These are phyloP conservation scores for Fallopia convolvulus DNA, from an alignment of 148 eudicot genomes.

Conservation along the genomic window DNA sequence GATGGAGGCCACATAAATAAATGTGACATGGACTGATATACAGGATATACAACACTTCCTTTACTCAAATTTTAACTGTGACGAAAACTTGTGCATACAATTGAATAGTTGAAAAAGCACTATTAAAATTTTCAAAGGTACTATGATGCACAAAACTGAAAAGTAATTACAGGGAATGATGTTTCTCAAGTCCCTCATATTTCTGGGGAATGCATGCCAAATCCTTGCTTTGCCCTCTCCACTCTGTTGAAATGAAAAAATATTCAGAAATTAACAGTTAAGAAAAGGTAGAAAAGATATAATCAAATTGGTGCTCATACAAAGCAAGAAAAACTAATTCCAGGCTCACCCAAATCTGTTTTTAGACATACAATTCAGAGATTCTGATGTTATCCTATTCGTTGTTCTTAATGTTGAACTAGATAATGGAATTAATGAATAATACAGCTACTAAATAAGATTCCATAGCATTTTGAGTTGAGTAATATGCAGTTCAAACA, in stretches of 20 bases:
- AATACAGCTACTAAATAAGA: background rate
- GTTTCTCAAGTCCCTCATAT: background rate
- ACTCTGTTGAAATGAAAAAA: background rate
- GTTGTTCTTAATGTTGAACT: background rate
- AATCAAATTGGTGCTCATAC: too few species aligned
- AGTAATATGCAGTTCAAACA: background rate
- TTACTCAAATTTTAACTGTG: background rate
- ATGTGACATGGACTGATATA: background rate
- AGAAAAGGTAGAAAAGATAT: background rate
- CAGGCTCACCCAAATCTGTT: too few species aligned
- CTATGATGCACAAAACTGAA: background rate
- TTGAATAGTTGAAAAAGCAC: background rate
- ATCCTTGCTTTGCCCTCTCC: constrained; percentile 4
- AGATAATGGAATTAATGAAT: background rate
- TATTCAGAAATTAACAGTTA: background rate
- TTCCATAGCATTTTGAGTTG: background rate
- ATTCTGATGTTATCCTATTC: too few species aligned
- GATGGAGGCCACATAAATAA: background rate
- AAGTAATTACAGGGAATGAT: background rate
- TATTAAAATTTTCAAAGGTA: background rate
- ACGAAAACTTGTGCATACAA: background rate
- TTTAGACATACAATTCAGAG: too few species aligned
- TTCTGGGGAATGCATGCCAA: background rate
- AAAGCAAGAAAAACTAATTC: too few species aligned
- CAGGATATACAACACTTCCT: background rate